phyloP scores from a whole-genome alignment of 1,139 yeast species.

The Chernovozyma aurita region DNA sequence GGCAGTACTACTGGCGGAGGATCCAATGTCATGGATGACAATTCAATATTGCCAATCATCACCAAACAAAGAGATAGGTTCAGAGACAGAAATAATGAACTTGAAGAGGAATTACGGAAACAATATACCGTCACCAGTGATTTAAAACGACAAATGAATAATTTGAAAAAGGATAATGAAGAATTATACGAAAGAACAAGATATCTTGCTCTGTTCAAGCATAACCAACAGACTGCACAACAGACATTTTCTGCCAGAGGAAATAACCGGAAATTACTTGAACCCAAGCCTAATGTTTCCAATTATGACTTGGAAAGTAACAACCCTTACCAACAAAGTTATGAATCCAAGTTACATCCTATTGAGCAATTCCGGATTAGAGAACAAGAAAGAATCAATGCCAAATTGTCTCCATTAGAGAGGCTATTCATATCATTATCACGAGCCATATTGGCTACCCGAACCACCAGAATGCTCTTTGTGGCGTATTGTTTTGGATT shows the following conservation, averaged over 20 bases:
- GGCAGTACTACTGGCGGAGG: constrained; percentile 37
- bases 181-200: constrained; percentile 79
- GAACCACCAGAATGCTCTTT: constrained; percentile 69
- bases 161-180: constrained; percentile 68
- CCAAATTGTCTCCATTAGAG: constrained; percentile 73
- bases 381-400: constrained; percentile 73
- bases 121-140: constrained; percentile 52
- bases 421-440: constrained; percentile 73
- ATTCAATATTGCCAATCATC: constrained; percentile 74
- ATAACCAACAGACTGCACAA: constrained; percentile 11
- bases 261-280: constrained; percentile 20
- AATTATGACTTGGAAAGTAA: constrained; percentile 46
- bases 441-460: constrained; percentile 67
- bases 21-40: constrained; percentile 22
- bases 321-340: constrained; percentile 53
- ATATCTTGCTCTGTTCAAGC: constrained; percentile 56
- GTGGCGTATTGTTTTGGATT: constrained; percentile 69
- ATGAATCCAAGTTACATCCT: constrained; percentile 80
- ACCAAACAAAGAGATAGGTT: constrained; percentile 95
- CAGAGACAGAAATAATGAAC: constrained; percentile 71
- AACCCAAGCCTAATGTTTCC: constrained; percentile 26
- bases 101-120: constrained; percentile 76
- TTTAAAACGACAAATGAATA: constrained; percentile 58
- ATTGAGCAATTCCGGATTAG: constrained; percentile 75
- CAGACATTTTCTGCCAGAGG: constrained; percentile 13